Evolutionary conservation across 768 basidiomycete genomes (phyloP).

Genomic region (Glaciozyma antarctica): DNA sequence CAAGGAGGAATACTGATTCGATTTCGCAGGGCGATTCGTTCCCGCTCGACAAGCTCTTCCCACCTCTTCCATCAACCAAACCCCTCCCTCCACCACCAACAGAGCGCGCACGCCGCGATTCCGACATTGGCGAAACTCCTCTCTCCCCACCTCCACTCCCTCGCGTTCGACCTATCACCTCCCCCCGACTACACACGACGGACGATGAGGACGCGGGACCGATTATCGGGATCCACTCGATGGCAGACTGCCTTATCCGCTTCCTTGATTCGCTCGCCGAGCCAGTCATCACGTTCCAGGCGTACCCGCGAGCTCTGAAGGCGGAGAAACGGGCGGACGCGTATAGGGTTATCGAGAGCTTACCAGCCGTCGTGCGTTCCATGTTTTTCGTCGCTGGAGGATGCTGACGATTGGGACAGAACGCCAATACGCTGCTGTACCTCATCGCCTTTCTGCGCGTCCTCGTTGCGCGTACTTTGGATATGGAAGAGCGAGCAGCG

Average conservation of each 20-base stretch:
- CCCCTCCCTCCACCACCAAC: background rate
- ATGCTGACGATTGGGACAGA: background rate
- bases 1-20: background rate
- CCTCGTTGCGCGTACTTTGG: slow-evolving; percentile 21
- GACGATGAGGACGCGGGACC: background rate
- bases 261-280: slow-evolving; percentile 14
- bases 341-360: slow-evolving; percentile 5
- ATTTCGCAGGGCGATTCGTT: too few relatives aligned
- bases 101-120: background rate
- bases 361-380: slow-evolving; percentile 11
- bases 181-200: background rate
- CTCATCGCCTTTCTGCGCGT: slow-evolving; percentile 78
- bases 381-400: background rate
- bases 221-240: slow-evolving; percentile 5
- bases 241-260: background rate
- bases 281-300: slow-evolving; percentile 11
- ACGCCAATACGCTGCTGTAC: slow-evolving; percentile 51
- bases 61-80: background rate
- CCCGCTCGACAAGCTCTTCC: slow-evolving; percentile 8
- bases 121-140: slow-evolving; percentile 22
- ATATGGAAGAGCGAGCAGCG: background rate
- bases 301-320: slow-evolving; percentile 4
- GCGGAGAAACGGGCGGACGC: slow-evolving; percentile 21
- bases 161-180: background rate
- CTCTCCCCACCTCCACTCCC: slow-evolving; percentile 1